Conservation (phyloP, 2,329 filamentous ascomycete genomes). For the Beauveria brongniartii region DNA sequence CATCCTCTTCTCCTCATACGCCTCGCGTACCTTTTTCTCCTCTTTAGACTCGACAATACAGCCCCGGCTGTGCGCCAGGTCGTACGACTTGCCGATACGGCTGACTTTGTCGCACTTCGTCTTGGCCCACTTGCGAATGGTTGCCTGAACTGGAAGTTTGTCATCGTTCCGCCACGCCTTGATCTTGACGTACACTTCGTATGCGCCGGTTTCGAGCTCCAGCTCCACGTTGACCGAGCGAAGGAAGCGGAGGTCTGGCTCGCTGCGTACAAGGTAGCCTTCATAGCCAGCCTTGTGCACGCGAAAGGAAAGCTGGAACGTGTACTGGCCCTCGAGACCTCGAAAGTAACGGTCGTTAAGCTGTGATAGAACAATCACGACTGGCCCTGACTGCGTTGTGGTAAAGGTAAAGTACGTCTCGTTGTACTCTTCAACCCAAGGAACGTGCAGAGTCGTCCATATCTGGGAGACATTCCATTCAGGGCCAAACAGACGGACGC, state of each 20-base stretch:
- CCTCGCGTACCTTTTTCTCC: conserved; percentile 39
- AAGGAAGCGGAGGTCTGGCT: conserved; percentile 51
- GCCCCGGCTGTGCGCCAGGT: conserved; percentile 62
- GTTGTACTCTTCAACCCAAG: conserved; percentile 48
- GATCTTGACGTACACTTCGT: conserved; percentile 68
- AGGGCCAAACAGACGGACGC: conserved; percentile 47
- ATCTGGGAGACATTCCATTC: conserved; percentile 44
- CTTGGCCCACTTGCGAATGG: conserved; percentile 52
- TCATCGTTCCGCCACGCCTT: conserved; percentile 53
- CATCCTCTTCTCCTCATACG: conserved; percentile 21
- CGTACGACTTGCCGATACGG: conserved; percentile 60
- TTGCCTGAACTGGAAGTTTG: conserved; percentile 51
- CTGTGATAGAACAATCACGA: conserved; percentile 50
- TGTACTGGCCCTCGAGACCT: conserved; percentile 49
- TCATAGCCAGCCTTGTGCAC: conserved; percentile 41
- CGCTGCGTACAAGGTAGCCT: conserved; percentile 48
- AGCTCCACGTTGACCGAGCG: conserved; percentile 73
- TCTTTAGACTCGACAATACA: conserved; percentile 39
- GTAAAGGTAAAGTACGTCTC: conserved; percentile 45
- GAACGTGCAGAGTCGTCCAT: conserved; percentile 45
- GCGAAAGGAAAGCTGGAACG: conserved; percentile 45
- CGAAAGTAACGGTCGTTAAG: conserved; percentile 50
- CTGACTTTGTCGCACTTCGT: conserved; percentile 63
- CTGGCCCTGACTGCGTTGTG: conserved; percentile 38
- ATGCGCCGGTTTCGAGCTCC: conserved; percentile 64